phyloP scores from a whole-genome alignment of 208 protist species.

The Trichomonas vaginalis region DNA sequence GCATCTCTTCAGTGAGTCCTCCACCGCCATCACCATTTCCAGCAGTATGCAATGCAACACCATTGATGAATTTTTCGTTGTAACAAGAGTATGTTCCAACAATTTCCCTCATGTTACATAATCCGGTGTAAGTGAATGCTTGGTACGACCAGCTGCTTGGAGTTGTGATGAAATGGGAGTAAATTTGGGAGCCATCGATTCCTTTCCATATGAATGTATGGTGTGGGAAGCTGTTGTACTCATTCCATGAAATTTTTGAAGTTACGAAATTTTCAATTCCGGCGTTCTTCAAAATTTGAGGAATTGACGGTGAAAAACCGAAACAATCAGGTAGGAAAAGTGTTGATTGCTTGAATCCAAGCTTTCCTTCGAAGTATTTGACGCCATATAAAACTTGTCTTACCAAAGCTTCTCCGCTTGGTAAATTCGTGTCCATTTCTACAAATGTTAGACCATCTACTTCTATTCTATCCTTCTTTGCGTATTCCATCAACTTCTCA shows the following conservation, averaged over 20 bases:
- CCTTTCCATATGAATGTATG: slow-evolving; percentile 9
- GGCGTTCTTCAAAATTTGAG: neutral
- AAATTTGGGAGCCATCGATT: slow-evolving; percentile 2
- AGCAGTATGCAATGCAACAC: neutral
- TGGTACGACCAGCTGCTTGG: neutral
- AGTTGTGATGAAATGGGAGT: neutral
- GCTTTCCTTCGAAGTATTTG: neutral
- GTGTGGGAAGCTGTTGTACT: neutral
- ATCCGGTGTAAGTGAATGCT: neutral
- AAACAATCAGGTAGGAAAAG: neutral
- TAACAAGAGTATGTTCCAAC: neutral
- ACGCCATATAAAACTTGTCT: slow-evolving; percentile 19
- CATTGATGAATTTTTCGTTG: neutral
- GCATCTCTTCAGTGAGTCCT: slow-evolving; percentile 12
- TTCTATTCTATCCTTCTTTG: neutral
- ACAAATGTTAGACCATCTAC: neutral
- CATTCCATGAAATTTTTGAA: neutral
- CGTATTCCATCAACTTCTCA: neutral
- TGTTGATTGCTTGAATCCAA: neutral
- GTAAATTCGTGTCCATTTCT: neutral
- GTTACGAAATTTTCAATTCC: neutral
- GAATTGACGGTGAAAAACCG: neutral
- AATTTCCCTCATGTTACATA: neutral
- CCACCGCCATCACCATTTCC: slow-evolving; percentile 25
- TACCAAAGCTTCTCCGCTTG: neutral